Evolutionary conservation across 148 eudicot species (phyloP), one percentile per base, ranked within the genome.

Genomic region (Agrostemma githago): DNA sequence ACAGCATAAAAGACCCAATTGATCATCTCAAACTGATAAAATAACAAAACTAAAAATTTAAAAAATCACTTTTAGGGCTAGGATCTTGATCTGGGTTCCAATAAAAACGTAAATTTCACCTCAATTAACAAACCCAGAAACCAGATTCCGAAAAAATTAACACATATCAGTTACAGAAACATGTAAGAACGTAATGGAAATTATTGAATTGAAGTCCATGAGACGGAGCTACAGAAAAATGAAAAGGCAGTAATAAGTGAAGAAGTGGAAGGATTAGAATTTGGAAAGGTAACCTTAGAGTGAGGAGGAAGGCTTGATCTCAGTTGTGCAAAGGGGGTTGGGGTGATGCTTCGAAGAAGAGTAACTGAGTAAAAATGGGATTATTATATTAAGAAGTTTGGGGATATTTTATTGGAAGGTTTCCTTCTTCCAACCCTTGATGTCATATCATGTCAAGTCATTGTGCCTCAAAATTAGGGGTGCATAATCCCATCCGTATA

Each of bases 61-160:
- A 17, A 62, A 74, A 8, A 14, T 4, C 37, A 8, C 10, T 14
- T 46, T 67, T 63, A 9, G 40, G 17, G 62, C 42, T 46, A 61
- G 39, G 77, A 74, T 74, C 77, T 64, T 43, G 77, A 74, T 65
- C 77, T 65, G 70, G 71, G 77, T 74, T 46, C 8, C 37, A 10
- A 54, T 56, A 53, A 65, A 74, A 38, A 63, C 17, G 43, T 66
- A 63, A 19, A 65, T 39, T 53, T 51, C 53, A 70, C 58, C 58
- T 51, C 61, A 70, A 51, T 11, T 26, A 38, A 39, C 71, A 38
- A 43, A 63, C 70, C 54, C 26, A 62, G 9, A 65, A 65, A 67
- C 39, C 12, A 65, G 39, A 74, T 65, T 65, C 38, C 3, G 10
- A 65, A 53, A 64, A 65, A 53, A 64, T 64, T 65, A 5, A 10